Percentiles rank a stretch among this genome's conserved stretches.
Conservation (phyloP, 78 protist species). For the Chrysochromulina parva region DNA sequence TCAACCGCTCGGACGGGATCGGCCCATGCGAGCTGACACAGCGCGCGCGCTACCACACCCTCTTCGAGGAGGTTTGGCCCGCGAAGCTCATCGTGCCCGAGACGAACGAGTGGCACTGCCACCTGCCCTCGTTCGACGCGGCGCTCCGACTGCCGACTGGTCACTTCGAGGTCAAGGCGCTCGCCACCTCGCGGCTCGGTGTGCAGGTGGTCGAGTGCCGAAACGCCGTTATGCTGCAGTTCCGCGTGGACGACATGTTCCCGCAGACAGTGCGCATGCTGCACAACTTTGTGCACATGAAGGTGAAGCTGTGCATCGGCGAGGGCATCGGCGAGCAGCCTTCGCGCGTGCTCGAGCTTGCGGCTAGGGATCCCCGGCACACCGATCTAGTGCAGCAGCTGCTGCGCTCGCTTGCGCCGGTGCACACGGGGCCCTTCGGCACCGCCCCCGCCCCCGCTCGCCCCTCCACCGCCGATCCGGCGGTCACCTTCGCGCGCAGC, state of each 20-base stretch:
- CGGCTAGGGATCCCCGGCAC: no score
- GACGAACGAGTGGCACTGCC: background rate
- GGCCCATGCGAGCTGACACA: background rate
- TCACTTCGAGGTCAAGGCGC: background rate
- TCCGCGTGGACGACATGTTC: background rate
- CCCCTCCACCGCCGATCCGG: no score
- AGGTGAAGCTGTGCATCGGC: no score
- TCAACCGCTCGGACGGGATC: conserved; percentile 1
- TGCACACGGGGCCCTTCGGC: no score
- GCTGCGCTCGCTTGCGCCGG: no score
- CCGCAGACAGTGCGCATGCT: background rate
- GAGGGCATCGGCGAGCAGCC: no score
- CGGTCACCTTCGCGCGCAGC: no score
- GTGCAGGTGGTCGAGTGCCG: background rate
- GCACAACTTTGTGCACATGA: background rate
- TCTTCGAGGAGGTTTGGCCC: background rate
- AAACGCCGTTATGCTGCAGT: background rate
- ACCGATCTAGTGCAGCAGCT: no score
- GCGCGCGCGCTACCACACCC: background rate
- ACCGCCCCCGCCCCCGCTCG: no score
- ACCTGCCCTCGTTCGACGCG: background rate
- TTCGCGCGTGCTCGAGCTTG: no score
- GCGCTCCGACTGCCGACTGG: background rate
- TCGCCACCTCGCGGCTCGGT: background rate
- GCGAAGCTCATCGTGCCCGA: background rate